Percentiles rank a stretch among this genome's conserved stretches.
These are phyloP conservation scores for Claviceps digitariae DNA, from an alignment of 2,329 filamentous ascomycete species.

Conservation along the genomic window DNA sequence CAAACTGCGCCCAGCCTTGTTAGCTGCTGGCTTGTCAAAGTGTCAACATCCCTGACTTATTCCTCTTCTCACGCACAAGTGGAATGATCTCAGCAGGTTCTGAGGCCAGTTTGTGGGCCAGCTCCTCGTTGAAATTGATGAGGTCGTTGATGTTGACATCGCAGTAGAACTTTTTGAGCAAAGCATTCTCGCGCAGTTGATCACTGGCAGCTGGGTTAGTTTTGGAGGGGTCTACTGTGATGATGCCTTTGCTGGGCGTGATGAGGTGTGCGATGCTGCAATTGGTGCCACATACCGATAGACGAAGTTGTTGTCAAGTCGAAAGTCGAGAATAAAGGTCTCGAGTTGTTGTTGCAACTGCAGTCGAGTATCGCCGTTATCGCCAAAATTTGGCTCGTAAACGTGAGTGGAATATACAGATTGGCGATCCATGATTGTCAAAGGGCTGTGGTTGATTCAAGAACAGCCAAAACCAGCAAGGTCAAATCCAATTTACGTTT, in stretches of 20 bases:
- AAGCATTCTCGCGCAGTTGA: constrained; percentile 86
- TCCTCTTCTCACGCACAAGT: constrained; percentile 43
- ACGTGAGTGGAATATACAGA: constrained; percentile 78
- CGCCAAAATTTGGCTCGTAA: constrained; percentile 53
- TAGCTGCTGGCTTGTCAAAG: not conserved
- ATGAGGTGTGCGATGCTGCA: too few species aligned
- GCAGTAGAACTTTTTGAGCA: constrained; percentile 89
- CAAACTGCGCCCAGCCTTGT: constrained; percentile 49
- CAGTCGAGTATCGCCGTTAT: constrained; percentile 53
- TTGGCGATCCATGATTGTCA: constrained; percentile 61
- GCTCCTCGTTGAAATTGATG: constrained; percentile 90
- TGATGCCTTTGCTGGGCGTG: not conserved
- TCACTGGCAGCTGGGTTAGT: constrained; percentile 46
- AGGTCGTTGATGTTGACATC: constrained; percentile 92
- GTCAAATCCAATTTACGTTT: not conserved
- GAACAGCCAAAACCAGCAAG: not conserved
- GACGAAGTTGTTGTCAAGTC: constrained; percentile 86
- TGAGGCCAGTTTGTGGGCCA: constrained; percentile 77
- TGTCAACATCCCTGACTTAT: not conserved
- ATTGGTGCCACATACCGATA: constrained; percentile 55
- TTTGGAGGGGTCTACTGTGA: not conserved
- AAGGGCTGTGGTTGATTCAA: not conserved
- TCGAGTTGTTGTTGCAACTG: constrained; percentile 69
- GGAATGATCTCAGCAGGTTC: constrained; percentile 90
- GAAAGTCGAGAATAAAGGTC: constrained; percentile 85